Percentiles rank a stretch among this genome's conserved stretches.
These are phyloP conservation scores for Cordyceps tenuipes DNA, from an alignment of 2,329 filamentous ascomycete species.

Conservation along the genomic window DNA sequence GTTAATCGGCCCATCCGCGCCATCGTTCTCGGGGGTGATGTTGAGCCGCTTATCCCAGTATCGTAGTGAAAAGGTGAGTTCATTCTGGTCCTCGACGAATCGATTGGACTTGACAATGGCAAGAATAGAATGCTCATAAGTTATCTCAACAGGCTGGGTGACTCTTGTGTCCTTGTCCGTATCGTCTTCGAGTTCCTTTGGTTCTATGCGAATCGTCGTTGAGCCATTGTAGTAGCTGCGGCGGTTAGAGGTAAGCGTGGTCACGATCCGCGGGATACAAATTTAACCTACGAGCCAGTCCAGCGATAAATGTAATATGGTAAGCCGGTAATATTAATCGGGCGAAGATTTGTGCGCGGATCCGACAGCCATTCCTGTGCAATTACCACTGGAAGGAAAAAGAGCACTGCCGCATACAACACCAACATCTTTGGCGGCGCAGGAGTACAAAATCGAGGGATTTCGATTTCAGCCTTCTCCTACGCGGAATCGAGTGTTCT, in stretches of 20 bases:
- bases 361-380: conserved; percentile 3
- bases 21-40: background rate
- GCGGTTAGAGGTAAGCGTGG: background rate
- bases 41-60: conserved; percentile 4
- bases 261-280: background rate
- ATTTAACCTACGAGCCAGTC: background rate
- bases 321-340: background rate
- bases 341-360: conserved; percentile 1
- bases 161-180: background rate
- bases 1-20: background rate
- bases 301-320: conserved; percentile 5
- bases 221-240: conserved; percentile 6
- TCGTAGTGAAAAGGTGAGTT: background rate
- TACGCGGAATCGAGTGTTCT: background rate
- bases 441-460: background rate
- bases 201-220: background rate
- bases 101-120: conserved; percentile 4
- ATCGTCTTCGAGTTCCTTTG: background rate
- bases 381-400: background rate
- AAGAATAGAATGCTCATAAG: conserved; percentile 1
- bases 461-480: background rate
- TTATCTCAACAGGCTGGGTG: background rate
- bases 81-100: background rate
- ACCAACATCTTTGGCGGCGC: background rate
- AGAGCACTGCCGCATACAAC: background rate